Base-by-base conservation (phyloP, 2,329 filamentous ascomycete species). In the Fusarium buharicum region DNA sequence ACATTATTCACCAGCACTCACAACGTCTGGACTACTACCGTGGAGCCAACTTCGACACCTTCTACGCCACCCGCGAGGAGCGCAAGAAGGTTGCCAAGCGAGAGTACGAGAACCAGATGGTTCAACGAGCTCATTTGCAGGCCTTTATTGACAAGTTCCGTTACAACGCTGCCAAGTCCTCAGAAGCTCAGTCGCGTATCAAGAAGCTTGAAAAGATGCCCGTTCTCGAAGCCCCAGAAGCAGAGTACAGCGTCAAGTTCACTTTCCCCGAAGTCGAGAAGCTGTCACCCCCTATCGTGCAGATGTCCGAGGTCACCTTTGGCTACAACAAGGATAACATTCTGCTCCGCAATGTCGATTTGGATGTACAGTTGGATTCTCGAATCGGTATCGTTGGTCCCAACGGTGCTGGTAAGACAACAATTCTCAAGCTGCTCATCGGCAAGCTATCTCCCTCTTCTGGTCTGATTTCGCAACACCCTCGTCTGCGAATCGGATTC, bases 61-160 rank as follows among this genome's bases (percentile, higher is more conserved):
- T 98, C 83, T 99, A 99, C 75, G 93, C 93, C 8, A 98, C 95
- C 18, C 95, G 93, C 73, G 95, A 99, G 77, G 95, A 99, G 78
- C 89, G 95, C 65, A 91, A 94, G 76, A 99, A 99, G 87, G 93
- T 91, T 40, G 93, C 93, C 38, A 94, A 95, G 83, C 90, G 92
- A 71, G 95, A 99, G 78, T 99, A 99, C 78, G 95, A 99, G 78
- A 98, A 96, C 78, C 95, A 99, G 75, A 97, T 98, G 92, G 92
- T 85, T 1, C 88, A 94, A 77, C 86, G 95, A 69, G 92, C 93
- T 28, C 95, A 99, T 82, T 80, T 99, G 63, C 95, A 99, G 81
- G 89, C 92, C 24, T 99, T 99, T 78, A 99, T 99, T 79, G 95
- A 99, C 85, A 99, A 99, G 80, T 99, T 99, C 84, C 88, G 95